Evolutionary conservation across 2,329 filamentous ascomycete species (phyloP), one percentile per base, ranked within the genome.

Genomic region (Arthrinium puccinioides): DNA sequence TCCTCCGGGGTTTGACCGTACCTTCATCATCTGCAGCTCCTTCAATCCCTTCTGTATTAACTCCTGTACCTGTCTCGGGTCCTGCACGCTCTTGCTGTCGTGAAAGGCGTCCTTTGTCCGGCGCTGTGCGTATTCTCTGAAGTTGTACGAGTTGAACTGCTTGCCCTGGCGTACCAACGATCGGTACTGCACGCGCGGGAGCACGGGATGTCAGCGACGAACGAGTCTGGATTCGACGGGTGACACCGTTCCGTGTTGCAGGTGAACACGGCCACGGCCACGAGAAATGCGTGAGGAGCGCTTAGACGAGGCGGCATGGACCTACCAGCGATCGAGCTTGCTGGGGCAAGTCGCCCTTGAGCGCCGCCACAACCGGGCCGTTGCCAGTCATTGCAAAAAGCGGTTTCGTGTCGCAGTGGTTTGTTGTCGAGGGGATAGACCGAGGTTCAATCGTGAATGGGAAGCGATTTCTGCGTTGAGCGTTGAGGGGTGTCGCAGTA

Each of bases 111-210:
- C 92, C 59, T 76, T 77, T 59, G 92, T 95, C 62, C 90, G 79
- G 57, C 92, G 82, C 64, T 82, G 84, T 37, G 92, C 89, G 64
- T 98, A 98, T 62, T 96, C 90, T 66, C 92, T 80, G 74, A 96
- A 98, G 67, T 97, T 98, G 72, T 97, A 98, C 50, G 84, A 79
- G 44, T 87, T 78, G 63, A 98, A 97, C 56, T 95, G 85, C 44
- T 75, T 73, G 44, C 87, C 81, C 61, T 92, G 84, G 51, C 89
- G 84, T 54, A 97, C 72, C 52, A 98, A 71, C 55, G 90, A 90
- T 49, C 92, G 89, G 66, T 95, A 97, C 89, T 95, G 46, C 13
- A 34, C 24, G 9, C 26, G 28, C 7, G 20, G n/a, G n/a, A n/a
- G n/a, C n/a, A n/a, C n/a, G n/a, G n/a, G n/a, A n/a, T n/a, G n/a